Conservation (phyloP, 306 rosid genomes). For the Erythrophleum fordii region DNA sequence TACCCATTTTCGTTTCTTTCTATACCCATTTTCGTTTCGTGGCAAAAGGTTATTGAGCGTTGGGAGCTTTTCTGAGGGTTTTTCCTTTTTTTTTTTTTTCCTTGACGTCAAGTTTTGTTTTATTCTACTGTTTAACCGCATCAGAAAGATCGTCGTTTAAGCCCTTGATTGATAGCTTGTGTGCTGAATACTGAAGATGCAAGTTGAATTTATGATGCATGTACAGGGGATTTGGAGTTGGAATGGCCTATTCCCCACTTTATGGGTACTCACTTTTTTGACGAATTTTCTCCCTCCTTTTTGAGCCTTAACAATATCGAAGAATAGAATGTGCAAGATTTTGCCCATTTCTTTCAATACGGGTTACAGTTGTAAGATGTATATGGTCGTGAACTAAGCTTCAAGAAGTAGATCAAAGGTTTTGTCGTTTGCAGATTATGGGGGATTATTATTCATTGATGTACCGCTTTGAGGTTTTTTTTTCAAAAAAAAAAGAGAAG, state of each 20-base stretch:
- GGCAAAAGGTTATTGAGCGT: not conserved
- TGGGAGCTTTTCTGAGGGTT: not conserved
- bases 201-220: not conserved
- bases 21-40: constrained; percentile 19
- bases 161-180: not conserved
- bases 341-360: not conserved
- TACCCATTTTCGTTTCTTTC: constrained; percentile 16
- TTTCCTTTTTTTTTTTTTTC: not conserved
- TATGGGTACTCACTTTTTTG: not conserved
- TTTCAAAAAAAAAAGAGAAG: too few relatives aligned
- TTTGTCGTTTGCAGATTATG: too few relatives aligned
- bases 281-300: too few relatives aligned
- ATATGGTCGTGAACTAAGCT: too few relatives aligned
- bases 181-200: not conserved
- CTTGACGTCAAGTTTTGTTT: not conserved
- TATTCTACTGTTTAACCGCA: not conserved
- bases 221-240: not conserved
- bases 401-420: too few relatives aligned
- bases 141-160: not conserved
- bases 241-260: not conserved
- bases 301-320: not conserved
- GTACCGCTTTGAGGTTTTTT: too few relatives aligned
- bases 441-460: too few relatives aligned
- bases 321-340: not conserved
- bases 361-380: not conserved